Conservation (phyloP, 192 early-diverging fungal species). For the Umbelopsis ramanniana region DNA sequence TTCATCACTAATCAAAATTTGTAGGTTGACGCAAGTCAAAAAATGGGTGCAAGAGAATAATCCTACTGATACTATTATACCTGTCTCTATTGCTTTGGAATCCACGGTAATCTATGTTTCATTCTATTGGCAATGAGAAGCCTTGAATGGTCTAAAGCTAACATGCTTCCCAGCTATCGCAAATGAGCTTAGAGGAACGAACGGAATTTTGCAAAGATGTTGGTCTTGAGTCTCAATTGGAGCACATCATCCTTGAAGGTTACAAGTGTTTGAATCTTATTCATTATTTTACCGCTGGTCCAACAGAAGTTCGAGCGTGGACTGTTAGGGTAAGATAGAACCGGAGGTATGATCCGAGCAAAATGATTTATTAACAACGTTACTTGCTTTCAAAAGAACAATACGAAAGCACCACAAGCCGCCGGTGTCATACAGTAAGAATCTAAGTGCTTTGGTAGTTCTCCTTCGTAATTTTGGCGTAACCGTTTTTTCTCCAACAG, state of each 20-base stretch:
- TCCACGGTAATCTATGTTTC: conserved; percentile 48
- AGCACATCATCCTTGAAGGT: conserved; percentile 92
- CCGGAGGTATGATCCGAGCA: too few species aligned
- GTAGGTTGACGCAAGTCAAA: conserved; percentile 83
- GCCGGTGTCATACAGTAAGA: conserved; percentile 89
- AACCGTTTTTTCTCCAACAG: not conserved
- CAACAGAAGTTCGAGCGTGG: conserved; percentile 92
- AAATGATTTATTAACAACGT: not conserved
- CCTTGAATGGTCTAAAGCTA: not conserved
- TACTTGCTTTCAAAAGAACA: conserved; percentile 14
- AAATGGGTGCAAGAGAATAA: conserved; percentile 92
- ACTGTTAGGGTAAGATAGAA: conserved; percentile 62
- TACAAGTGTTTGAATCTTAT: conserved; percentile 85
- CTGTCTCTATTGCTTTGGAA: conserved; percentile 89
- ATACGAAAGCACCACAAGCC: conserved; percentile 74
- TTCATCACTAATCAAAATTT: not conserved
- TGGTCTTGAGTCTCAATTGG: conserved; percentile 72
- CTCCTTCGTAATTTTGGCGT: too few species aligned
- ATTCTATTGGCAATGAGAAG: not conserved
- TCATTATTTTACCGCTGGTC: conserved; percentile 96
- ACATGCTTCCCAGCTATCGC: conserved; percentile 37
- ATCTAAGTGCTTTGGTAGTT: conserved; percentile 49
- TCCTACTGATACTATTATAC: conserved; percentile 88
- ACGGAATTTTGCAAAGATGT: conserved; percentile 66
- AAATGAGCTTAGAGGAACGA: conserved; percentile 55